Evolutionary conservation across 768 basidiomycete species (phyloP).

Genomic region (Lentinula raphanica): DNA sequence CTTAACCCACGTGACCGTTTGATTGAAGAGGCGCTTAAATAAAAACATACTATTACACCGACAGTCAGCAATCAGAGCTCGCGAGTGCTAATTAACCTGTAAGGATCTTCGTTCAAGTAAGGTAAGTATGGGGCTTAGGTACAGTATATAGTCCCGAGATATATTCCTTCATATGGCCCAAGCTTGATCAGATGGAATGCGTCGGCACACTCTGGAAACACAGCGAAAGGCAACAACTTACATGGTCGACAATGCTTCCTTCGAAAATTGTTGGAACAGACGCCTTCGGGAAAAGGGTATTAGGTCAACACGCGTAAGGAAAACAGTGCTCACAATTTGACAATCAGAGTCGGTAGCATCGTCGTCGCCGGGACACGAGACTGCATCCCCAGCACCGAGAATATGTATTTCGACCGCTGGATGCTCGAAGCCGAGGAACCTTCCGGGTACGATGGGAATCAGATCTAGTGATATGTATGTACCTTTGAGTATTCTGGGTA

Average conservation of each 20-base stretch:
- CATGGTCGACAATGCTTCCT: constrained; percentile 29
- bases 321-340: constrained; percentile 20
- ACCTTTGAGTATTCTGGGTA: too few relatives aligned
- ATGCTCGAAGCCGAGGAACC: constrained; percentile 21
- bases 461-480: too few relatives aligned
- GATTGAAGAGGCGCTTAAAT: too few relatives aligned
- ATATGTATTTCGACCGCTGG: constrained; percentile 26
- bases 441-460: constrained; percentile 21
- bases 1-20: too few relatives aligned
- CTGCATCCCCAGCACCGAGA: constrained; percentile 32
- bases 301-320: not conserved
- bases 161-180: constrained; percentile 30
- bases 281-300: not conserved
- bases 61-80: too few relatives aligned
- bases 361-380: constrained; percentile 42
- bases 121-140: not conserved
- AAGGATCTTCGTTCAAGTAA: too few relatives aligned
- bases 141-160: constrained; percentile 29
- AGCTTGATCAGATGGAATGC: constrained; percentile 7
- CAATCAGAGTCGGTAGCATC: constrained; percentile 40
- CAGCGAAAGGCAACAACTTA: not conserved
- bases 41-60: too few relatives aligned
- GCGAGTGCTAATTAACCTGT: too few relatives aligned
- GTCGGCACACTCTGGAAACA: not conserved
- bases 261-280: constrained; percentile 32